These are phyloP conservation scores for Sergeia podlipaevii DNA, from an alignment of 208 protist species.

Conservation along the genomic window DNA sequence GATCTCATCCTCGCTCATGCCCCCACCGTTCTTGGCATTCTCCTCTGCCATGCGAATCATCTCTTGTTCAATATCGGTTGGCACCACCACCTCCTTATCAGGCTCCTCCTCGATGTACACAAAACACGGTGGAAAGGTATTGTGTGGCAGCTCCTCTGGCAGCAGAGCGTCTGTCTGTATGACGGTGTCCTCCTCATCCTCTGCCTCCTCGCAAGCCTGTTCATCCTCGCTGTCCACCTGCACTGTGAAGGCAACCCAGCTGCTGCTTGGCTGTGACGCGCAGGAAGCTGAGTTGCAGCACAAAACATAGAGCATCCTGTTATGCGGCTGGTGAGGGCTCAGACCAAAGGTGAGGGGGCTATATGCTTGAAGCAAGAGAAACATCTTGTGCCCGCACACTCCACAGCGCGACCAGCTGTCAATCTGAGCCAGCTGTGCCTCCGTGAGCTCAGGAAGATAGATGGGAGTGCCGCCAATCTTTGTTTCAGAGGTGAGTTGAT, in stretches of 20 bases:
- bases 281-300: conserved; percentile 69
- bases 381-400: conserved; percentile 67
- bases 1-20: conserved; percentile 46
- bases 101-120: conserved; percentile 69
- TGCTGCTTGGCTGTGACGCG: conserved; percentile 57
- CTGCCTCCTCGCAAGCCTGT: conserved; percentile 25
- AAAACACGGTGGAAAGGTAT: conserved; percentile 60
- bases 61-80: conserved; percentile 58
- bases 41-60: conserved; percentile 55
- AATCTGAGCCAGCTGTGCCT: conserved; percentile 26
- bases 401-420: conserved; percentile 59
- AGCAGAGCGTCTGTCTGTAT: conserved; percentile 26
- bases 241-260: conserved; percentile 62
- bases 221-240: conserved; percentile 52
- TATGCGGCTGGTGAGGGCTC: conserved; percentile 21
- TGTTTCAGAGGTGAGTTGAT: conserved; percentile 63
- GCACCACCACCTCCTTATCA: conserved; percentile 37
- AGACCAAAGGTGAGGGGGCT: conserved; percentile 41
- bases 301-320: conserved; percentile 86
- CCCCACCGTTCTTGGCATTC: conserved; percentile 23
- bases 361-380: conserved; percentile 72
- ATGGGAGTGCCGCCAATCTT: conserved; percentile 69
- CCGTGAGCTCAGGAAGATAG: conserved; percentile 41
- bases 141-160: conserved; percentile 30
- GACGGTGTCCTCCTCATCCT: conserved; percentile 36